Conservation (phyloP, 441 rosid genomes). For the Kokia cookei region DNA sequence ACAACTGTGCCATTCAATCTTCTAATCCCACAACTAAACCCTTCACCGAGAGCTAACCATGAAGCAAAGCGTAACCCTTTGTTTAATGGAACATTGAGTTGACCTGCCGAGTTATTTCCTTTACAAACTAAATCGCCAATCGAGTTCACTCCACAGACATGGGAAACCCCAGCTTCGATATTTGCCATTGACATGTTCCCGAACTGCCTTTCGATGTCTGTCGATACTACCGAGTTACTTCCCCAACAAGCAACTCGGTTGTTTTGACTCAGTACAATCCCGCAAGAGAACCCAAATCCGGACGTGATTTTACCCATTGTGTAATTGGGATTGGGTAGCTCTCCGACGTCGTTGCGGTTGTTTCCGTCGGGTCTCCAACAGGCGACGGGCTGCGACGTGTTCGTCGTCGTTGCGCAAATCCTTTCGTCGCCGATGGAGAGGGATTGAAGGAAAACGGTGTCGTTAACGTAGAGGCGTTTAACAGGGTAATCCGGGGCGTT, state of each 20-base stretch:
- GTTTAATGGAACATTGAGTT: constrained; percentile 38
- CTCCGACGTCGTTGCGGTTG: background rate
- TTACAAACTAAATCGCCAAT: constrained; percentile 46
- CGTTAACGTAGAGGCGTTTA: constrained; percentile 49
- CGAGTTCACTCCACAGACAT: constrained; percentile 62
- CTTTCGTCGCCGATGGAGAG: constrained; percentile 65
- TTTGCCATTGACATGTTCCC: constrained; percentile 39
- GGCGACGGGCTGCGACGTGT: constrained; percentile 21
- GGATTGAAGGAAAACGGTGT: constrained; percentile 27
- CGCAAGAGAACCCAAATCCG: constrained; percentile 74
- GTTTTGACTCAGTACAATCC: constrained; percentile 30
- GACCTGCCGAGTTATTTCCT: constrained; percentile 52
- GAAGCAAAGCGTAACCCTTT: constrained; percentile 26
- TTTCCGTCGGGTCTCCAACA: constrained; percentile 60
- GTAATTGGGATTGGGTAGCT: background rate
- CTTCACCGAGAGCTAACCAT: constrained; percentile 49
- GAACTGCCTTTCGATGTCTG: constrained; percentile 35
- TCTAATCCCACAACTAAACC: constrained; percentile 55
- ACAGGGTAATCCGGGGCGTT: constrained; percentile 13
- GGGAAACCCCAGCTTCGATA: constrained; percentile 59
- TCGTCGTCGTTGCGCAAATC: constrained; percentile 50
- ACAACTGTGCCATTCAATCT: constrained; percentile 37
- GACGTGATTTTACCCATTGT: constrained; percentile 44
- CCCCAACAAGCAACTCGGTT: constrained; percentile 62
- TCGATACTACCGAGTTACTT: constrained; percentile 21